Conservation (phyloP, 768 basidiomycete genomes). For the Hericium rajendrae region DNA sequence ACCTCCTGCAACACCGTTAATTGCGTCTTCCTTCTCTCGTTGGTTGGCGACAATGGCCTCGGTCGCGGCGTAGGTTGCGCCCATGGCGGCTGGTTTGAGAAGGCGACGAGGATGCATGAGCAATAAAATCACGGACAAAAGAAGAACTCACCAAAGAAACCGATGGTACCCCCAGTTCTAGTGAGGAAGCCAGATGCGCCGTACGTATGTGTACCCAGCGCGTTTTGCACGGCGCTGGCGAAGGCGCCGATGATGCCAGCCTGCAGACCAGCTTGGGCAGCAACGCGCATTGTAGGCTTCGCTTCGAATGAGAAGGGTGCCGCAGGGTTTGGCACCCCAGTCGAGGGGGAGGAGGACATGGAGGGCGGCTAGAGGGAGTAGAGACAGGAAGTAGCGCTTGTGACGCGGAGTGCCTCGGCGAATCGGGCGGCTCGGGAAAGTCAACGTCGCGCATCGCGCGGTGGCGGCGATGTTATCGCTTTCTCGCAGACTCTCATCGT, state of each 20-base stretch:
- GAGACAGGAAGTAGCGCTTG: not conserved
- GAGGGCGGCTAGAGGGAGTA: conserved; percentile 4
- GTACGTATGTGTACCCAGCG: conserved; percentile 60
- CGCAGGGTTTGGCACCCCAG: not conserved
- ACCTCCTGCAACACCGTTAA: conserved; percentile 79
- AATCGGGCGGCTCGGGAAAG: not conserved
- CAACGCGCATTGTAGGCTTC: conserved; percentile 46
- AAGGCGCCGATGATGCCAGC: conserved; percentile 56
- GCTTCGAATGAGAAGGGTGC: conserved; percentile 29
- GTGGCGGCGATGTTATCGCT: not conserved
- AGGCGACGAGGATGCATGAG: not conserved
- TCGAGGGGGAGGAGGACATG: conserved; percentile 3
- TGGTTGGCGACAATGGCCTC: conserved; percentile 76
- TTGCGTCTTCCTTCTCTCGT: conserved; percentile 65
- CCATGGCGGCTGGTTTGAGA: conserved; percentile 66
- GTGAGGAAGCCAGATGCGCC: conserved; percentile 85
- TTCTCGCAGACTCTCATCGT: not conserved
- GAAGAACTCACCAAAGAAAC: conserved; percentile 64
- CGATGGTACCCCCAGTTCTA: conserved; percentile 82
- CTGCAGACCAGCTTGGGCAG: conserved; percentile 51
- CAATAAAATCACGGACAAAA: not conserved
- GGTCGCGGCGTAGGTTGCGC: conserved; percentile 74
- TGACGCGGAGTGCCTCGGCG: not conserved
- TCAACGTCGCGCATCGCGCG: not conserved
- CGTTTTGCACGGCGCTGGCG: conserved; percentile 72